Evolutionary conservation across 495 filamentous ascomycete species (phyloP), one percentile per base, ranked within the genome.

Genomic region (Patellaria atrata): DNA sequence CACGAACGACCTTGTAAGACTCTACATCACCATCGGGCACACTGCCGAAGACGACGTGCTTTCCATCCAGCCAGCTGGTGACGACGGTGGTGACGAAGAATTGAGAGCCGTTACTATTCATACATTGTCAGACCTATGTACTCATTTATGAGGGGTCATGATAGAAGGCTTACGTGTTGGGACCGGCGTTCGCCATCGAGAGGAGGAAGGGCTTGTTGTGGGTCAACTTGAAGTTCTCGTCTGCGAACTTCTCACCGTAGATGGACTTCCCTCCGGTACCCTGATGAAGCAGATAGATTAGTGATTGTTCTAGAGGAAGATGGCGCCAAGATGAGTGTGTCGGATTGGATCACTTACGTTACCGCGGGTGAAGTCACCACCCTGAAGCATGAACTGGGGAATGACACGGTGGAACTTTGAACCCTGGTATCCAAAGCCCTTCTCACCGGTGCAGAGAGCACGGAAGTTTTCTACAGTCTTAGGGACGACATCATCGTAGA

Each of bases 401-500:
- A 66, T 66, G 35, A 66, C 54, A 42, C 60, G 60, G 45, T 55
- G 52, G 53, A 55, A 58, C 38, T 54, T 59, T 40, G 51, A 57
- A 41, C 50, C 50, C 23, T 48, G 28, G 51, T 57, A 57, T 33
- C 55, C 87, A 51, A 74, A 76, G 50, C 91, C 89, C 62, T 87
- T 82, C 70, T 84, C 77, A 51, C 78, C 79, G 20, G 85, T 93
- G 71, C 85, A 94, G 43, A 97, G 79, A 54, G 78, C 77, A 43
- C 75, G 75, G 73, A 97, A 97, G 69, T 97, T 97, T 52, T 85
- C 75, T 41, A 75, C 73, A 15, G 89, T 97, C 65, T 79, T 89
- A 37, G 91, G 89, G 41, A 91, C 84, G 14, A 73, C 68, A 41
- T 79, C 68, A 53, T 92, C 76, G 70, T 70, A 94, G 57, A 97